These are phyloP conservation scores for Cyclospora cayetanensis DNA, from an alignment of 169 alveolate genomes.

Conservation along the genomic window DNA sequence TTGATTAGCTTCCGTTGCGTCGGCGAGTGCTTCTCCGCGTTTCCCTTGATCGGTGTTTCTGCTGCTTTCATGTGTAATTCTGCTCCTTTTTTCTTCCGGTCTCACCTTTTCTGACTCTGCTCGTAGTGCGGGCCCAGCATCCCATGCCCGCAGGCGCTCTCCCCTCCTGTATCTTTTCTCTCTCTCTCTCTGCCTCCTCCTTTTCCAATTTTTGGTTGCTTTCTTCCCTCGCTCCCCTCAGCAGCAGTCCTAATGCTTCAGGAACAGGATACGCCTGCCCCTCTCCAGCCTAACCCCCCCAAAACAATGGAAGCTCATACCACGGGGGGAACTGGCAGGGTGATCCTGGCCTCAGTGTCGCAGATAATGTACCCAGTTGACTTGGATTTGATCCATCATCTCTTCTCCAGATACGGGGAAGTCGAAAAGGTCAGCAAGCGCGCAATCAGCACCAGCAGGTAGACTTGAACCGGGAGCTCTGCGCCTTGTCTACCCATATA, in stretches of 20 bases:
- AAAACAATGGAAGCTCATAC: not conserved
- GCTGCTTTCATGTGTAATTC: no score
- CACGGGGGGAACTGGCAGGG: conserved; percentile 68
- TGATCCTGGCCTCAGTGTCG: conserved; percentile 77
- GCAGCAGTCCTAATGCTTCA: not conserved
- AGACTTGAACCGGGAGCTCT: not conserved
- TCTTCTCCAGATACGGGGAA: conserved; percentile 78
- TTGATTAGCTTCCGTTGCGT: no score
- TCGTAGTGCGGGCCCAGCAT: no score
- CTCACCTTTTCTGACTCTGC: no score
- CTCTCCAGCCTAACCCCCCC: conserved; percentile 12
- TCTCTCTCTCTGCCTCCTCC: no score
- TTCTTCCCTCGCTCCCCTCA: no score
- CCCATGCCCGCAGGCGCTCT: no score
- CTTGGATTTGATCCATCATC: conserved; percentile 78
- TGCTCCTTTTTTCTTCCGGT: no score
- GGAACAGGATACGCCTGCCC: not conserved
- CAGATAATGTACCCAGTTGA: conserved; percentile 80
- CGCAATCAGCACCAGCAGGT: not conserved
- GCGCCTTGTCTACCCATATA: not conserved
- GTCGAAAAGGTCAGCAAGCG: conserved; percentile 61
- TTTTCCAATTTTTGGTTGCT: no score
- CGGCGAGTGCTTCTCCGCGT: no score
- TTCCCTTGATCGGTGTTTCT: no score
- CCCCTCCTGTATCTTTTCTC: no score